Percentiles rank a stretch among this genome's conserved stretches.
Conservation (phyloP, 2,329 filamentous ascomycete genomes). For the Penicillium oxalicum region DNA sequence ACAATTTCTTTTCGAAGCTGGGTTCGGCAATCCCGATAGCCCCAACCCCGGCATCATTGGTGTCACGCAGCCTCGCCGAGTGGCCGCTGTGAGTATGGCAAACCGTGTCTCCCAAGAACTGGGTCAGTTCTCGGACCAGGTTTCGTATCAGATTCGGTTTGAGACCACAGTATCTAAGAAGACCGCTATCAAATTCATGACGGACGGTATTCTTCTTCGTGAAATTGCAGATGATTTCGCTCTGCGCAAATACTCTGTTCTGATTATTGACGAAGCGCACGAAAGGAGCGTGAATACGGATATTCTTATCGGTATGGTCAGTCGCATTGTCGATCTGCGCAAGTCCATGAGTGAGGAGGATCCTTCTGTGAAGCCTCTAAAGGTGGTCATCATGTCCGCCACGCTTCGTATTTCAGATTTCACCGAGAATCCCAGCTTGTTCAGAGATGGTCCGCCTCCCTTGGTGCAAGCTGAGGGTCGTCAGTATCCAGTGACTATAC, state of each 20-base stretch:
- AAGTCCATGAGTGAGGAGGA: constrained; percentile 69
- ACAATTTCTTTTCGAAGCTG: constrained; percentile 91
- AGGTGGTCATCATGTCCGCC: constrained; percentile 96
- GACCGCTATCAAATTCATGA: constrained; percentile 98
- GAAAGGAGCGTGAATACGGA: constrained; percentile 97
- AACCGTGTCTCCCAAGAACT: constrained; percentile 84
- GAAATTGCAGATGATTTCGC: constrained; percentile 88
- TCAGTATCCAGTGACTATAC: constrained; percentile 81
- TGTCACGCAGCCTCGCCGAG: constrained; percentile 87
- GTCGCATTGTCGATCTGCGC: constrained; percentile 79
- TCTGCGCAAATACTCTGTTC: constrained; percentile 81
- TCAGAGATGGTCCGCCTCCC: constrained; percentile 66
- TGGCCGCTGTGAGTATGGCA: constrained; percentile 94
- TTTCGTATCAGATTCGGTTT: constrained; percentile 93
- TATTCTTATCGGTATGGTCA: constrained; percentile 95
- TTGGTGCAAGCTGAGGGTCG: constrained; percentile 85
- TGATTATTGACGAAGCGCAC: constrained; percentile 95
- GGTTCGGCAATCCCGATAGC: constrained; percentile 72
- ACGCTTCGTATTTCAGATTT: constrained; percentile 88
- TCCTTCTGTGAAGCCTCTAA: constrained; percentile 67
- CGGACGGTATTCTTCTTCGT: constrained; percentile 87
- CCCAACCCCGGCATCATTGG: constrained; percentile 88
- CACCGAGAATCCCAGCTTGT: constrained; percentile 74
- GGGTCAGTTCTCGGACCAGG: constrained; percentile 66
- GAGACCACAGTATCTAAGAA: constrained; percentile 74